These are phyloP conservation scores for Papiliotrema terrestris DNA, from an alignment of 1,284 basidiomycete genomes.

Conservation along the genomic window DNA sequence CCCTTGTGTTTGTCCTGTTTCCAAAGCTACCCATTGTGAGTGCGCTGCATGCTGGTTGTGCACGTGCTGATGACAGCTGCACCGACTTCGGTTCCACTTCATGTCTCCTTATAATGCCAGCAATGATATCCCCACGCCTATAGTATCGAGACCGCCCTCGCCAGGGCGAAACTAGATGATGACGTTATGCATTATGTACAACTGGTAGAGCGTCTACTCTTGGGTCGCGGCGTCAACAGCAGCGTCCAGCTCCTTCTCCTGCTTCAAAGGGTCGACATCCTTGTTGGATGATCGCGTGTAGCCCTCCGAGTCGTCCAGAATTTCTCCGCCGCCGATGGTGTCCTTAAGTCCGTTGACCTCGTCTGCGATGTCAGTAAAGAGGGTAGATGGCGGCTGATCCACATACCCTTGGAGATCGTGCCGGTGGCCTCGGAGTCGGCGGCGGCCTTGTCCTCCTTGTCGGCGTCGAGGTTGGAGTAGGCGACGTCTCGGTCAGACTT, in stretches of 20 bases:
- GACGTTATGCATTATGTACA: background rate
- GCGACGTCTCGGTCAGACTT: constrained; percentile 14
- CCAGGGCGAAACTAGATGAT: background rate
- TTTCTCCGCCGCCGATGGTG: constrained; percentile 34
- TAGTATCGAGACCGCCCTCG: constrained; percentile 38
- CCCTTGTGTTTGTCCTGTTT: constrained; percentile 76
- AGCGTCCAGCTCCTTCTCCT: constrained; percentile 25
- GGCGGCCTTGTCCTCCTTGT: constrained; percentile 50
- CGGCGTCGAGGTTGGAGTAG: constrained; percentile 53
- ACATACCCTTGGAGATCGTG: constrained; percentile 27
- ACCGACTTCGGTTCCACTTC: constrained; percentile 49
- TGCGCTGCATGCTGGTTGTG: constrained; percentile 4
- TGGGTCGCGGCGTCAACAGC: background rate
- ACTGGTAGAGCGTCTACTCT: too few species aligned
- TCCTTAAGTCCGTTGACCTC: constrained; percentile 42
- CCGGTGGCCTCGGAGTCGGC: constrained; percentile 36
- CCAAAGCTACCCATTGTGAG: constrained; percentile 78
- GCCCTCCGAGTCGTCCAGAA: constrained; percentile 37
- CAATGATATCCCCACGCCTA: constrained; percentile 33
- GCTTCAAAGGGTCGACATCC: constrained; percentile 23
- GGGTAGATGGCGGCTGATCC: background rate
- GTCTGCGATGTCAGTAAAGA: constrained; percentile 16
- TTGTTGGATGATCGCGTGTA: constrained; percentile 40
- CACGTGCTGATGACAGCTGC: constrained; percentile 30
- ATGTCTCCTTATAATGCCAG: constrained; percentile 23